Conservation (phyloP, 23 red algal genomes). For the Gracilaria gracilis region DNA sequence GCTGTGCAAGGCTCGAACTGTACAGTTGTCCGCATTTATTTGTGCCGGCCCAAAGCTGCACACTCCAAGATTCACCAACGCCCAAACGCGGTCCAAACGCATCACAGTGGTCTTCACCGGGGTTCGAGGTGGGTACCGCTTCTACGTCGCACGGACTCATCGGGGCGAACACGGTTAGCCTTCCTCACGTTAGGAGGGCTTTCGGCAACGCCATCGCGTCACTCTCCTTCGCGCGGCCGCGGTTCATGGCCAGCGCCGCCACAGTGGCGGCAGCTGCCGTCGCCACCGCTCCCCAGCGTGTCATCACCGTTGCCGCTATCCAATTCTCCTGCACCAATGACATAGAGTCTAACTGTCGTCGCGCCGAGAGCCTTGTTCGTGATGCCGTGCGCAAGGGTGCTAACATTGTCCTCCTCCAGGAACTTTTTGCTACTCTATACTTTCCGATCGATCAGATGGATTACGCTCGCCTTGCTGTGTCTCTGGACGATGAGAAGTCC, state of each 20-base stretch:
- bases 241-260: constrained; percentile 62
- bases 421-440: constrained; percentile 89
- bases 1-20: background rate
- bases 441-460: constrained; percentile 86
- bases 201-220: constrained; percentile 23
- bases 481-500: constrained; percentile 62
- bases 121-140: constrained; percentile 29
- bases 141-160: constrained; percentile 18
- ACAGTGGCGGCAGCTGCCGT: constrained; percentile 47
- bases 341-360: constrained; percentile 61
- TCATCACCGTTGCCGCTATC: constrained; percentile 79
- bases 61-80: background rate
- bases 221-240: constrained; percentile 20
- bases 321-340: constrained; percentile 75
- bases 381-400: constrained; percentile 83
- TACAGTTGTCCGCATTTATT: background rate
- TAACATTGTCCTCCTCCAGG: constrained; percentile 88
- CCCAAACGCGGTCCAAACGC: constrained; percentile 19
- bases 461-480: constrained; percentile 68
- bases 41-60: background rate
- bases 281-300: constrained; percentile 51
- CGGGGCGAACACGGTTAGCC: constrained; percentile 36
- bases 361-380: constrained; percentile 70
- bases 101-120: constrained; percentile 13
- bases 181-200: constrained; percentile 40